Conservation (phyloP, 2,329 filamentous ascomycete species). For the Cercospora janseana region DNA sequence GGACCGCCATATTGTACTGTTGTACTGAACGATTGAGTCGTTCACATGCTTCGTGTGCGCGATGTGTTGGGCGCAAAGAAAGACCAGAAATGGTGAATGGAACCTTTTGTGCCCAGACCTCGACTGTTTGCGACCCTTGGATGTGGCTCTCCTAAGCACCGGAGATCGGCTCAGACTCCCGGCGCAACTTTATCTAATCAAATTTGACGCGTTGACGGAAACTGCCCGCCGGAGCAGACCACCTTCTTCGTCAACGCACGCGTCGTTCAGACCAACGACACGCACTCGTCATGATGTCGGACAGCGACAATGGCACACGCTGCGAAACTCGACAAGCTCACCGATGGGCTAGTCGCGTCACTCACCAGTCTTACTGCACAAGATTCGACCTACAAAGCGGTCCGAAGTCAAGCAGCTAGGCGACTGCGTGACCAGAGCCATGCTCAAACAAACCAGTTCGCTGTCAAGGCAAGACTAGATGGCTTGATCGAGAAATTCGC, state of each 20-base stretch:
- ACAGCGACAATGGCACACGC: constrained; percentile 65
- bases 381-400: constrained; percentile 35
- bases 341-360: constrained; percentile 67
- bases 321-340: constrained; percentile 62
- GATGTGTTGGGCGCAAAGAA: no score
- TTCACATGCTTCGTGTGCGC: constrained; percentile 1
- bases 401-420: constrained; percentile 42
- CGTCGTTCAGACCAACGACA: neutral
- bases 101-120: no score
- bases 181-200: neutral
- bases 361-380: constrained; percentile 52
- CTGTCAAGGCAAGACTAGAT: constrained; percentile 42
- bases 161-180: constrained; percentile 1
- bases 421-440: constrained; percentile 44
- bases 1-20: constrained; percentile 72
- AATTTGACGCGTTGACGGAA: neutral
- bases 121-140: no score
- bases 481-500: constrained; percentile 80
- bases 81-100: no score
- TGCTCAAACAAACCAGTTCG: constrained; percentile 51
- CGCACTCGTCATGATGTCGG: constrained; percentile 12
- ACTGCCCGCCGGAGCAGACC: neutral
- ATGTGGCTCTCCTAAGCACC: neutral
- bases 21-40: neutral
- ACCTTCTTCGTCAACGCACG: constrained; percentile 4